A percentile compares a stretch with the other conserved stretches of the same genome.
phyloP scores from a whole-genome alignment of 192 early-diverging fungal species.

The Podila clonocystis region DNA sequence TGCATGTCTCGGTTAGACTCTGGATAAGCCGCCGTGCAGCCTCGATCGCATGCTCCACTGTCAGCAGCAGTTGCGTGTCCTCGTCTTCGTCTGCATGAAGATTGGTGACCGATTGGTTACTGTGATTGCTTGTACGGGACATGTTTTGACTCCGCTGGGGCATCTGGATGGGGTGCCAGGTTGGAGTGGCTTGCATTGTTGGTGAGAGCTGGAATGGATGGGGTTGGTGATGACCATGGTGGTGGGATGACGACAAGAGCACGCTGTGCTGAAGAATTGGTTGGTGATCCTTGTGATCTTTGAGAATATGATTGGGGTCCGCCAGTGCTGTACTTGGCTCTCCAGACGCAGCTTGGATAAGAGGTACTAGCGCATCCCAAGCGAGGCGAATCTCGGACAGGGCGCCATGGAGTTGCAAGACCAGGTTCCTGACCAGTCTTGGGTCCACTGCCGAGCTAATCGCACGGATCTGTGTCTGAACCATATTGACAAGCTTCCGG shows the following conservation, averaged over 20 bases:
- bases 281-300: background rate
- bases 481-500: conserved; percentile 38
- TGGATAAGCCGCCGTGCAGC: conserved; percentile 39
- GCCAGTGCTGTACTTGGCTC: conserved; percentile 29
- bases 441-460: conserved; percentile 49
- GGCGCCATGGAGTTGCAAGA: conserved; percentile 56
- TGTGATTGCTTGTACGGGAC: conserved; percentile 41
- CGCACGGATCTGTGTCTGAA: conserved; percentile 45
- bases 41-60: conserved; percentile 38
- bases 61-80: conserved; percentile 25
- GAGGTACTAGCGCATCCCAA: conserved; percentile 52
- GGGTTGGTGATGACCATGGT: conserved; percentile 10
- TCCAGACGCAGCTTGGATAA: conserved; percentile 33
- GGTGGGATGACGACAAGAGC: background rate
- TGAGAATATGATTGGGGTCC: conserved; percentile 10
- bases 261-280: conserved; percentile 5
- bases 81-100: conserved; percentile 22
- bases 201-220: conserved; percentile 42
- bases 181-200: conserved; percentile 19
- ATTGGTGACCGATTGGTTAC: conserved; percentile 25
- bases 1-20: conserved; percentile 35
- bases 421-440: conserved; percentile 50
- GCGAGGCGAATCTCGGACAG: conserved; percentile 54
- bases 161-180: conserved; percentile 28
- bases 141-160: conserved; percentile 46